These are phyloP conservation scores for Apium graveolens DNA, from an alignment of 129 eudicot species.

Conservation along the genomic window DNA sequence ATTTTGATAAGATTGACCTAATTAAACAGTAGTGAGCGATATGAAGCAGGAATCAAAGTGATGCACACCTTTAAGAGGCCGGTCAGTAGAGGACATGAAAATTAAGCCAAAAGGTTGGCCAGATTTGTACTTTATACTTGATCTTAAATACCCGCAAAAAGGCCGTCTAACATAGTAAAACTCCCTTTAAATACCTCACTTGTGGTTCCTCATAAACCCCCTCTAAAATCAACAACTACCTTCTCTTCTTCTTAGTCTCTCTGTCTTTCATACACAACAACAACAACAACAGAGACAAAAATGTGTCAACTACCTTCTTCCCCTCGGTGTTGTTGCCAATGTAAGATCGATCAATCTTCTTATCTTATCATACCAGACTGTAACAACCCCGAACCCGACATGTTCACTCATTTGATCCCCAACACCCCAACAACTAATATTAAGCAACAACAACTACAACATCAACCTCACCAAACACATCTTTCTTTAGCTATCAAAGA, in stretches of 20 bases:
- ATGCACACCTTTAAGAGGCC: not conserved
- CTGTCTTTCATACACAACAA: not conserved
- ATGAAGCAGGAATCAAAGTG: conserved; percentile 10
- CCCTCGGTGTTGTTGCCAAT: conserved; percentile 23
- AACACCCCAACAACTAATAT: conserved; percentile 18
- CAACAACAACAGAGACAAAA: conserved; percentile 18
- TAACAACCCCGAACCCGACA: conserved; percentile 17
- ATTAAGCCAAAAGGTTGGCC: conserved; percentile 6
- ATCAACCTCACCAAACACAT: conserved; percentile 11
- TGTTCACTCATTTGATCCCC: conserved; percentile 39
- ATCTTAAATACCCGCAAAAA: not conserved
- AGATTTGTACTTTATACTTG: not conserved
- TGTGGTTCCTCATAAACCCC: conserved; percentile 16
- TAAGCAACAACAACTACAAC: not conserved
- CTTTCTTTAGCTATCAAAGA: conserved; percentile 34
- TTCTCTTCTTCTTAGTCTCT: conserved; percentile 21
- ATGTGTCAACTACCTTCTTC: conserved; percentile 51
- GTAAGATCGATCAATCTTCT: conserved; percentile 27
- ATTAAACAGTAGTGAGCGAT: too few relatives aligned
- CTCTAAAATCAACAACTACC: conserved; percentile 22
- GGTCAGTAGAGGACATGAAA: not conserved
- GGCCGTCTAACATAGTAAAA: not conserved
- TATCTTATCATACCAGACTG: conserved; percentile 13
- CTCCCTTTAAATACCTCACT: conserved; percentile 31
- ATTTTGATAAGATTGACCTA: too few relatives aligned